phyloP scores from a whole-genome alignment of 768 basidiomycete species.

The Coprinellus micaceus region DNA sequence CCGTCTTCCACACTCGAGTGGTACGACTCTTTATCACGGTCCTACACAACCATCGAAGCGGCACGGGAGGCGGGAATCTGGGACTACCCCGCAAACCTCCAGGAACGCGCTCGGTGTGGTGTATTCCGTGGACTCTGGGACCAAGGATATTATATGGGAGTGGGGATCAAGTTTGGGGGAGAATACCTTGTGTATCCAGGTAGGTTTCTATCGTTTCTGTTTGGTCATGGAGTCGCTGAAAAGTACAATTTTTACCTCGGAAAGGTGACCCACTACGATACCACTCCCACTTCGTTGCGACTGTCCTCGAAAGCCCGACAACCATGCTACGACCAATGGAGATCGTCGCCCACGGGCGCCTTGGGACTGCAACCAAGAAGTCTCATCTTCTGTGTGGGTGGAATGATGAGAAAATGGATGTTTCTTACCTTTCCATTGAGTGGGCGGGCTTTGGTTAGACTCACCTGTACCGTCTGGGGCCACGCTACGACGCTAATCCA shows the following conservation, averaged over 20 bases:
- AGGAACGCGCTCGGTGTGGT: conserved; percentile 71
- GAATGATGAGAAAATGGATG: conserved; percentile 66
- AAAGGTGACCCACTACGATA: conserved; percentile 95
- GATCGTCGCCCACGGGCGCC: conserved; percentile 89
- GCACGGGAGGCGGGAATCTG: conserved; percentile 72
- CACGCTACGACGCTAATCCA: too few species aligned
- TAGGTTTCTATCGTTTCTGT: conserved; percentile 28
- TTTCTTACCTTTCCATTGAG: conserved; percentile 77
- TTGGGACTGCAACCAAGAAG: conserved; percentile 98
- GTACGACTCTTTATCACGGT: conserved; percentile 49
- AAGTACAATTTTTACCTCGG: background rate
- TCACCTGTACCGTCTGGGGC: too few species aligned
- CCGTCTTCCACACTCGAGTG: conserved; percentile 62
- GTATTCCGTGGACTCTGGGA: conserved; percentile 82
- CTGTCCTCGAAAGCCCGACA: conserved; percentile 65
- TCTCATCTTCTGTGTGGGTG: conserved; percentile 88
- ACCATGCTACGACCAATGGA: conserved; percentile 79
- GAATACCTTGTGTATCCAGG: conserved; percentile 97
- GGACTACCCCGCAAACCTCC: conserved; percentile 63
- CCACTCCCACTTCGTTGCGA: conserved; percentile 93
- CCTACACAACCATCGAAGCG: conserved; percentile 52
- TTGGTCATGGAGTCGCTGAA: background rate
- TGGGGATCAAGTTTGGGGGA: conserved; percentile 91
- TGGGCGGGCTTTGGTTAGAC: conserved; percentile 88
- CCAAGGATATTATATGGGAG: conserved; percentile 83